Evolutionary conservation across 768 basidiomycete species (phyloP).

Genomic region (Boletus huronensis): DNA sequence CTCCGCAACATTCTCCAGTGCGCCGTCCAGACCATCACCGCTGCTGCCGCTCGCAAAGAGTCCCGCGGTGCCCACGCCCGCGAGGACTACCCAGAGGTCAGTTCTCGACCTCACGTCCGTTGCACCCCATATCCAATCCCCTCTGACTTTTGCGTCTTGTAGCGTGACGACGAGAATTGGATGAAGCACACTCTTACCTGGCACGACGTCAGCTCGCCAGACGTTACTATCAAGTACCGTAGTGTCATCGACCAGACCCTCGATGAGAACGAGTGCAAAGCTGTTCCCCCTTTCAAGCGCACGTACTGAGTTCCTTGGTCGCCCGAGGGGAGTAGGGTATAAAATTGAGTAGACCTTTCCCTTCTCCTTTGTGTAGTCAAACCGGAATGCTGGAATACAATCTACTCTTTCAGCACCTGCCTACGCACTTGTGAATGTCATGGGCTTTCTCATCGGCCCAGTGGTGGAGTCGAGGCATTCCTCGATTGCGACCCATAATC

Average conservation of each 20-base stretch:
- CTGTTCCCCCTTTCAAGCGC: constrained; percentile 97
- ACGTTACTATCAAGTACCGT: constrained; percentile 89
- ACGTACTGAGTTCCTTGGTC: constrained; percentile 55
- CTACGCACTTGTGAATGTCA: background rate
- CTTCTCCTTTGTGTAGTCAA: constrained; percentile 8
- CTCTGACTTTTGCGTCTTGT: constrained; percentile 1
- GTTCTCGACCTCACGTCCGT: constrained; percentile 17
- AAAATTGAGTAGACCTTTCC: constrained; percentile 6
- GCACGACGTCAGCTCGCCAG: constrained; percentile 70
- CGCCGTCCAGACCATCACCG: constrained; percentile 92
- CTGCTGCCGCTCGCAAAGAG: constrained; percentile 92
- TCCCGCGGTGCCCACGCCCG: constrained; percentile 98
- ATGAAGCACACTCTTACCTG: constrained; percentile 97
- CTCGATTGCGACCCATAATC: background rate
- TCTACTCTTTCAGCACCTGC: background rate
- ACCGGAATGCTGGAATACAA: constrained; percentile 9
- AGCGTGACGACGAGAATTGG: constrained; percentile 93
- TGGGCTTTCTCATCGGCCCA: background rate
- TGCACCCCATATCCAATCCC: background rate
- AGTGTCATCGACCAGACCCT: constrained; percentile 80
- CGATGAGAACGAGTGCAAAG: constrained; percentile 95
- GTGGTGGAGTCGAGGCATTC: background rate
- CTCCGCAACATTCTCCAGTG: constrained; percentile 94
- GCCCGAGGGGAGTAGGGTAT: background rate
- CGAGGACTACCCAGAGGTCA: constrained; percentile 93